phyloP scores from a whole-genome alignment of 2,329 filamentous ascomycete genomes.

The Alternaria sp. region DNA sequence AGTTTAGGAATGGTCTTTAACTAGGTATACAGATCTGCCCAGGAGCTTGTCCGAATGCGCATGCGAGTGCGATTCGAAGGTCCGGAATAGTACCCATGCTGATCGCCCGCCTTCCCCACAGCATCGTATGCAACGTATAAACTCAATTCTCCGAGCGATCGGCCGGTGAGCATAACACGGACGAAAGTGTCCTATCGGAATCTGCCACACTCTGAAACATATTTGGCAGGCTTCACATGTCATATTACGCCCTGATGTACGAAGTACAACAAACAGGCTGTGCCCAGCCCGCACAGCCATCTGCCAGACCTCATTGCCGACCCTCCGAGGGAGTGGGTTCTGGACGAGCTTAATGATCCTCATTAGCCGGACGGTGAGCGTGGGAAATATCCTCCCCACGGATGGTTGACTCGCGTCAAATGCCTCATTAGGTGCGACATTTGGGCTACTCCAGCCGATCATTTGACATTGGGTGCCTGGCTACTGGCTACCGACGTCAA shows the following conservation, averaged over 20 bases:
- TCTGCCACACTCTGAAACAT: neutral
- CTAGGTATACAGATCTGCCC: neutral
- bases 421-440: neutral
- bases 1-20: neutral
- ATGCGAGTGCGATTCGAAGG: neutral
- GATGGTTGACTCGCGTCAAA: neutral
- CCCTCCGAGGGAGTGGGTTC: neutral
- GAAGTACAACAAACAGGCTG: neutral
- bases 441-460: neutral
- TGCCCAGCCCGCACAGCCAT: neutral
- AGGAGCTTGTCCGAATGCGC: neutral
- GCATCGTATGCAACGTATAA: neutral
- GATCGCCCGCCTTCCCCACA: neutral
- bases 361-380: neutral
- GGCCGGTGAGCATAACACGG: neutral
- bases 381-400: neutral
- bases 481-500: conserved; percentile 1
- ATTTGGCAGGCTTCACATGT: neutral
- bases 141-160: neutral
- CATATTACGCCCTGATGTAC: neutral
- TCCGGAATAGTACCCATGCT: neutral
- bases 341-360: neutral
- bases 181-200: neutral
- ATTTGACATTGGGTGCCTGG: neutral
- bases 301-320: neutral